Evolutionary conservation across 208 protist species (phyloP), one percentile per base, ranked within the genome.

Genomic region (Trypanosoma mega): DNA sequence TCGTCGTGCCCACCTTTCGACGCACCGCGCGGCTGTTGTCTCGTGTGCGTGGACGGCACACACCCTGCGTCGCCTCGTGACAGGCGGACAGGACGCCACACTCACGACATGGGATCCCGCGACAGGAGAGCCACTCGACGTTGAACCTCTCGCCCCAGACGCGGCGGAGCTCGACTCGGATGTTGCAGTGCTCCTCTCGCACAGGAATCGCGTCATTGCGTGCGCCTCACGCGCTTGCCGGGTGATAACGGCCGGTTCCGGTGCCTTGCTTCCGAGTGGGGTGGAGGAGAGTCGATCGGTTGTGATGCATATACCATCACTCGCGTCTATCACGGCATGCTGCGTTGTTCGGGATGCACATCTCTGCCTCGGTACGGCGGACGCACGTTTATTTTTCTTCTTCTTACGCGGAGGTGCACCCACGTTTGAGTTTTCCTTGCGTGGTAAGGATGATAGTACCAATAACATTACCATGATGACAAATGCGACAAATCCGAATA

Each of bases 291-390:
- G 52, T 55, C 78, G 73, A 16, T 67, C 67, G 3, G 70, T 90
- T 61, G 67, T 72, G 14, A 57, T 94, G 34, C 68, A 72, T 47
- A 55, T 94, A 6, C 82, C 87, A 23, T 48, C 48, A 18, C 64
- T 64, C 24, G 57, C 80, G 36, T 87, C 81, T 43, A 81, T 94
- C 57, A 94, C 87, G 5, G 80, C 87, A 4, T 90, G 87, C 72
- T 91, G 87, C 72, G 74, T 90, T 34, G 71, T 90, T 33, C 83
- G 84, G 3, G 87, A 94, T 65, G 76, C 76, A 20, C 84, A 90
- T 68, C 58, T 91, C 18, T 94, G 87, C 55, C 50, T 94, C 27
- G 87, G 83, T 47, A 91, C 87, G 1, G 72, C 68, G 23, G 87
- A 94, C 61, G 77, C 72, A 30, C 69, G 62, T 18, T 70, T 94